A percentile compares a stretch with the other conserved stretches of the same genome.
phyloP scores from a whole-genome alignment of 139 green algal genomes.

The Trebouxia sp. region DNA sequence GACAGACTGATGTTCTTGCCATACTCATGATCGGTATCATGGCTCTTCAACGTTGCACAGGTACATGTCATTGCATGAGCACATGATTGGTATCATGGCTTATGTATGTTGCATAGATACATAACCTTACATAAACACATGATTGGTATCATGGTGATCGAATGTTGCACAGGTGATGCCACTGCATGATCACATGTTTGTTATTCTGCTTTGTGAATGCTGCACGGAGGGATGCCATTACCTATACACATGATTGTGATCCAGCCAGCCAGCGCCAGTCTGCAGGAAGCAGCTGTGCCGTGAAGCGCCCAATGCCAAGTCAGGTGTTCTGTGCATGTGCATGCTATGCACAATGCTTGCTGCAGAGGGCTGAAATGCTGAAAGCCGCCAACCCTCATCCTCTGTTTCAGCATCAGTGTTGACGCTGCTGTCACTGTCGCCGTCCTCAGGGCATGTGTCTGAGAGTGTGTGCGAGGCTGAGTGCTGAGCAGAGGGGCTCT shows the following conservation, averaged over 20 bases:
- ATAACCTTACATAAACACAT: no score
- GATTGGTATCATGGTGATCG: no score
- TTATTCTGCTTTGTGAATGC: no score
- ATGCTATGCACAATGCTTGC: not conserved
- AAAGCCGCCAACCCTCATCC: not conserved
- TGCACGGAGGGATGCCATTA: not conserved
- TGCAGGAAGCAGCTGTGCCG: conserved; percentile 29
- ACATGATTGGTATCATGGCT: no score
- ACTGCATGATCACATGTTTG: no score
- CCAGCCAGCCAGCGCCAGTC: conserved; percentile 35
- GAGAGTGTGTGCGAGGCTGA: not conserved
- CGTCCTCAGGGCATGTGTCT: no score
- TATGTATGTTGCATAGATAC: no score
- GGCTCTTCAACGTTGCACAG: no score
- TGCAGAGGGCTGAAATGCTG: not conserved
- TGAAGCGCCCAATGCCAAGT: not conserved
- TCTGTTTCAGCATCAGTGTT: not conserved
- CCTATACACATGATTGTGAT: conserved; percentile 34
- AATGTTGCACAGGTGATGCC: no score
- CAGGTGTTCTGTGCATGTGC: not conserved
- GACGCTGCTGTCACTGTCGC: not conserved
- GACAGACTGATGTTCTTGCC: no score
- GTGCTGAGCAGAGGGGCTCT: not conserved
- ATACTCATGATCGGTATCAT: no score
- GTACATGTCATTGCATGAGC: no score